Base-by-base conservation (phyloP, 768 basidiomycete genomes). In the Naganishia kalamii region DNA sequence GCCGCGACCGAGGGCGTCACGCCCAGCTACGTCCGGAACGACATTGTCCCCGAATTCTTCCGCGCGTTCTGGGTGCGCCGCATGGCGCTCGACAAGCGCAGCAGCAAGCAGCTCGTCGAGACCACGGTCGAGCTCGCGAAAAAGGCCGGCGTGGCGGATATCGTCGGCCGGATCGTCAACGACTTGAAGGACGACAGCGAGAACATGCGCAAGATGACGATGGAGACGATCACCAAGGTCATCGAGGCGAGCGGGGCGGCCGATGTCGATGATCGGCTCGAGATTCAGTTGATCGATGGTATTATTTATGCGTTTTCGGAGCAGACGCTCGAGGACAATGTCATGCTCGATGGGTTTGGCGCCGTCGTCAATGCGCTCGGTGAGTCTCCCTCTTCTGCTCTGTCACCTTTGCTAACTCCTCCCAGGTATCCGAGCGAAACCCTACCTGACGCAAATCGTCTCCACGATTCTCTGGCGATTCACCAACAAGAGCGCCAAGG, bases 281-380 rank as follows among this genome's bases (percentile, higher is more conserved):
- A 99, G 79, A 86, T 93, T 32, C 85, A 90, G 63, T 85, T 99
- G 13, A 90, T 98, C 29, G 96, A 99, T 72, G 94, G 96, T 40
- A 98, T 99, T 80, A 97, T 98, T 79, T 97, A 94, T 76, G 88
- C 96, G 17, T 99, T 99, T 90, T 94, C 98, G 79, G 94, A 98
- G 81, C 96, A 99, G 78, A 97, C 94, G 1, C 90, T 92, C 8
- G 96, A 99, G 78, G 96, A 99, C 73, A 92, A 92, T 75, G 93
- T 98, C 75, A 98, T 99, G 94, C 81, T 99, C 68, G 94, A 99
- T 69, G 94, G 96, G 25, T 98, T 99, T 71, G 93, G 93, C 21
- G 93, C 92, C 0, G 92, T 98, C 57, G 94, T 98, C 70, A 94
- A 93, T 70, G 92, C 96, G 11, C 85, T 99, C 7, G 85, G 84